These are phyloP conservation scores for Rhizophora mangle DNA, from an alignment of 345 rosid genomes.

Conservation along the genomic window DNA sequence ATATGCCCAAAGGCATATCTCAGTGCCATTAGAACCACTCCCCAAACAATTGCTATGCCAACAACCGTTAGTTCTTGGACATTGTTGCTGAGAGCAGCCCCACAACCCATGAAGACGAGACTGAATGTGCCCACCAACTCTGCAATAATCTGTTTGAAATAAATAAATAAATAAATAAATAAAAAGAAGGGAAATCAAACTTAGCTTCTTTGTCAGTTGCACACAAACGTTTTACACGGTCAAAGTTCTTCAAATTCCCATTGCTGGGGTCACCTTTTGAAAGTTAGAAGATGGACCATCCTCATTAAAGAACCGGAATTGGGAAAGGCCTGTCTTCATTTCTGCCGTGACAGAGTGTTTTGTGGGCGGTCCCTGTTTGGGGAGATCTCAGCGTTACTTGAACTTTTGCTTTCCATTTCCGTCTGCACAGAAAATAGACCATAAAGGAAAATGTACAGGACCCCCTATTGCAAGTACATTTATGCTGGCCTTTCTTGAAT, in stretches of 20 bases:
- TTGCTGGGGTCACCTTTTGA: conserved; percentile 23
- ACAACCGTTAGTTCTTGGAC: conserved; percentile 32
- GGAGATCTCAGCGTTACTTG: conserved; percentile 13
- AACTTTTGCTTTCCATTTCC: conserved; percentile 24
- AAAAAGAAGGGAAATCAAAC: background rate
- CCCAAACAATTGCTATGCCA: conserved; percentile 49
- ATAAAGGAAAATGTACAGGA: too few relatives aligned
- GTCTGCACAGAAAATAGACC: background rate
- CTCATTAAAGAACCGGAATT: background rate
- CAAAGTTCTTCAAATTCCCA: background rate
- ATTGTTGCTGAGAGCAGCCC: conserved; percentile 31
- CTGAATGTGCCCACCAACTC: conserved; percentile 48
- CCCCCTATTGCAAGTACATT: background rate
- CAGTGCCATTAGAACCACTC: conserved; percentile 39
- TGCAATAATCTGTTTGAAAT: conserved; percentile 30
- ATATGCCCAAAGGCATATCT: conserved; percentile 45
- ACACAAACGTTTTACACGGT: background rate
- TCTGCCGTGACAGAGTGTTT: conserved; percentile 11
- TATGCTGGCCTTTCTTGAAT: background rate
- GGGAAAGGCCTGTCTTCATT: conserved; percentile 5
- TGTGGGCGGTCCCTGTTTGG: conserved; percentile 12
- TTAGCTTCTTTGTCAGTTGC: background rate
- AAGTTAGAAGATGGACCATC: conserved; percentile 28
- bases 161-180: too few relatives aligned
- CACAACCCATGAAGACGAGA: conserved; percentile 44